phyloP scores from a whole-genome alignment of 2,329 filamentous ascomycete species.

The Pestalotiopsis sp. region DNA sequence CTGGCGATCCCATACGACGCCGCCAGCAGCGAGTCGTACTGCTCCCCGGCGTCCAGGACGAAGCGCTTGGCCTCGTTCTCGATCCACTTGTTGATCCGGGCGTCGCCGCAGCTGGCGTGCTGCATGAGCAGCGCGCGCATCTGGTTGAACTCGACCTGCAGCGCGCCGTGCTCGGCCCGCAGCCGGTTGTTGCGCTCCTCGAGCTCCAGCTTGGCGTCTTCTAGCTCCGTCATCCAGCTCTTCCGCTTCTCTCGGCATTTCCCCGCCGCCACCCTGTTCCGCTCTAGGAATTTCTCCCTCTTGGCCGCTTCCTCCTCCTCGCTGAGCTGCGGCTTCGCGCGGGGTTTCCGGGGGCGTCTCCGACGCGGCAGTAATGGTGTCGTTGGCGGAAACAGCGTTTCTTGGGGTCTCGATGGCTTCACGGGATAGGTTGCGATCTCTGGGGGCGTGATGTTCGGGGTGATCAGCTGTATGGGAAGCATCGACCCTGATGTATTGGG shows the following conservation, averaged over 20 bases:
- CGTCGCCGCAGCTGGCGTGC: slow-evolving; percentile 54
- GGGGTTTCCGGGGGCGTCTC: slow-evolving; percentile 26
- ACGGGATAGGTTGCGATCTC: neutral
- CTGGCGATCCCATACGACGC: slow-evolving; percentile 15
- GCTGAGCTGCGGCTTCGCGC: slow-evolving; percentile 21
- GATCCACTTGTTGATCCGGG: slow-evolving; percentile 57
- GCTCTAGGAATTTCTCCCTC: slow-evolving; percentile 63
- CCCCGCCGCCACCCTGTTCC: slow-evolving; percentile 73
- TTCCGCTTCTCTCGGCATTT: slow-evolving; percentile 74
- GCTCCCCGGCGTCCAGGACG: slow-evolving; percentile 38
- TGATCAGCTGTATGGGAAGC: slow-evolving; percentile 25
- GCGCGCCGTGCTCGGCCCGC: slow-evolving; percentile 42
- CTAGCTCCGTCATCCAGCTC: slow-evolving; percentile 52
- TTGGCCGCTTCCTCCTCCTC: slow-evolving; percentile 41
- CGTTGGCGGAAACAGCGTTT: slow-evolving; percentile 13
- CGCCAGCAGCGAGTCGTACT: slow-evolving; percentile 31
- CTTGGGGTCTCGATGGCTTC: neutral
- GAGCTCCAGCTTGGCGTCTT: slow-evolving; percentile 45
- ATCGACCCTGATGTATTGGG: slow-evolving; percentile 27
- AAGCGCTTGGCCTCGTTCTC: slow-evolving; percentile 54
- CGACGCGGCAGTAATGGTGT: slow-evolving; percentile 24
- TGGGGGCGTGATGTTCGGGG: slow-evolving; percentile 24
- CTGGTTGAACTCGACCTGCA: slow-evolving; percentile 46
- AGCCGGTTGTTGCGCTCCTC: slow-evolving; percentile 47
- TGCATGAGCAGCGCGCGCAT: slow-evolving; percentile 55